Conservation (phyloP, 2,329 filamentous ascomycete species). For the Mollisia scopiformis region DNA sequence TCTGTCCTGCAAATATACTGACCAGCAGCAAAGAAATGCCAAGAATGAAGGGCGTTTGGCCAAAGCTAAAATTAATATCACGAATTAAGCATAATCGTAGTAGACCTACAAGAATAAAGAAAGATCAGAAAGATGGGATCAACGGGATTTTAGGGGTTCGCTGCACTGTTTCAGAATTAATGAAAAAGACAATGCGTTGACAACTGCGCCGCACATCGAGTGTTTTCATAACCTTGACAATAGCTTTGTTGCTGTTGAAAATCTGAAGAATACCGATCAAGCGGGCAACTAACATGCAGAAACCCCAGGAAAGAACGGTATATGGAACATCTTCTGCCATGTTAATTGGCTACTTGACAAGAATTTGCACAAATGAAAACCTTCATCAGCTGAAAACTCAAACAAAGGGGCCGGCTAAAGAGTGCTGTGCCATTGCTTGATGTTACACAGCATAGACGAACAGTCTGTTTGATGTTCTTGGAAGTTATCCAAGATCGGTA, state of each 20-base stretch:
- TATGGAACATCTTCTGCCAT: background rate
- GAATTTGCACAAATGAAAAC: background rate
- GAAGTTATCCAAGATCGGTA: background rate
- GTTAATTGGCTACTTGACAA: background rate
- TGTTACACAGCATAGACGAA: background rate
- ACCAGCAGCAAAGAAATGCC: background rate
- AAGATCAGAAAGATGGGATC: background rate
- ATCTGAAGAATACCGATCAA: background rate
- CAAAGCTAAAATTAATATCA: background rate
- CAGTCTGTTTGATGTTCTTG: background rate
- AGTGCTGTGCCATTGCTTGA: background rate
- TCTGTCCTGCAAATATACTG: too few relatives aligned
- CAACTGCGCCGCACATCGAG: background rate
- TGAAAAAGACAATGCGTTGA: background rate
- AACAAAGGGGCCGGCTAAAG: background rate
- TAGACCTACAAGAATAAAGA: background rate
- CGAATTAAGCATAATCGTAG: background rate
- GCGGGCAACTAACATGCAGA: background rate
- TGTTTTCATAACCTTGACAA: background rate
- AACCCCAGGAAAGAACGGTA: background rate
- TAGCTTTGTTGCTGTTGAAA: background rate
- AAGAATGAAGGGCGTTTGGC: background rate
- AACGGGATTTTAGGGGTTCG: background rate
- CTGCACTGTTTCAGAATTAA: background rate
- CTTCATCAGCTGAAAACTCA: too few relatives aligned